Evolutionary conservation across 805 yeast genomes (phyloP).

Genomic region (Ogataea sp.): DNA sequence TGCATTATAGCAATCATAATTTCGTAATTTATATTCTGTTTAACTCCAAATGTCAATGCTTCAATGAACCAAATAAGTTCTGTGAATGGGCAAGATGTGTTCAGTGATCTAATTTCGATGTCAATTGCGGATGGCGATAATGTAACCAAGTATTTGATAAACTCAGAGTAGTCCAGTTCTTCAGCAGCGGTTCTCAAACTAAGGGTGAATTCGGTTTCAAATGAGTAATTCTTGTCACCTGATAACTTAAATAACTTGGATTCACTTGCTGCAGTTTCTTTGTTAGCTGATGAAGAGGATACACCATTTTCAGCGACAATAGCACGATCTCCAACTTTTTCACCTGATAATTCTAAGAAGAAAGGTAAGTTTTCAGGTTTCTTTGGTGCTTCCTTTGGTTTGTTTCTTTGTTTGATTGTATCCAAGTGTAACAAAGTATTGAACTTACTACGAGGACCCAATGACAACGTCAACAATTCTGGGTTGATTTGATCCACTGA

Average conservation of each 20-base stretch:
- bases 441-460: conserved; percentile 72
- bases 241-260: conserved; percentile 27
- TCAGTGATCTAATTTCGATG: conserved; percentile 77
- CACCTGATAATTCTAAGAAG: conserved; percentile 64
- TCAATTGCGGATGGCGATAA: conserved; percentile 77
- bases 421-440: conserved; percentile 76
- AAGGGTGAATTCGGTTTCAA: conserved; percentile 70
- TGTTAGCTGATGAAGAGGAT: conserved; percentile 19
- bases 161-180: conserved; percentile 32
- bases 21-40: conserved; percentile 57
- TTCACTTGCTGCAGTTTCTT: conserved; percentile 17
- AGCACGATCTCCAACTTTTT: conserved; percentile 65
- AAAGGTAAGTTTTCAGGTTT: conserved; percentile 76
- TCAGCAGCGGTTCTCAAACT: conserved; percentile 42
- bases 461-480: conserved; percentile 62
- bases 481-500: conserved; percentile 57
- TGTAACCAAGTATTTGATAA: conserved; percentile 45
- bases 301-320: conserved; percentile 35
- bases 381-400: conserved; percentile 83
- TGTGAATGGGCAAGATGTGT: conserved; percentile 51
- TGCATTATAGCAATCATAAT: conserved; percentile 74
- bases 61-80: conserved; percentile 61
- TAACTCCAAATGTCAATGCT: conserved; percentile 58
- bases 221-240: conserved; percentile 31
- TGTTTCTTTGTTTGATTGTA: conserved; percentile 75